A percentile compares a stretch with the other conserved stretches of the same genome.
phyloP scores from a whole-genome alignment of 2,329 filamentous ascomycete genomes.

The Sporothrix euskadiensis region DNA sequence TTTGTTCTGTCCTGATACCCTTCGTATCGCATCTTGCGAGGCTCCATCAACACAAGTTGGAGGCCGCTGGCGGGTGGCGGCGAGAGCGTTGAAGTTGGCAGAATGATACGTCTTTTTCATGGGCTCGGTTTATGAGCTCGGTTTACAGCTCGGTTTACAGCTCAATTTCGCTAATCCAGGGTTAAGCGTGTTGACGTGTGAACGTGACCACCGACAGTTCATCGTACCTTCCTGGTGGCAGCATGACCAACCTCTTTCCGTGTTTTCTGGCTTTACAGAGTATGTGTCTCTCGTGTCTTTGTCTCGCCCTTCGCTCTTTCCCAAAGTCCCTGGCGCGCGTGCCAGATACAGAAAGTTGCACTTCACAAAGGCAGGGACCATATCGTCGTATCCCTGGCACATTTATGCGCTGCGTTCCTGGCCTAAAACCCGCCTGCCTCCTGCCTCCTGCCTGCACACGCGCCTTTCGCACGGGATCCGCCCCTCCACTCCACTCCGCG shows the following conservation, averaged over 20 bases:
- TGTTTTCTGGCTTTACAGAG: background rate
- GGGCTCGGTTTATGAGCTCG: background rate
- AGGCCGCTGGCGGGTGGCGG: slow-evolving; percentile 4
- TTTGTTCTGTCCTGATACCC: background rate
- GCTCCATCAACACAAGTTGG: slow-evolving; percentile 12
- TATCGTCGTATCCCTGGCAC: slow-evolving; percentile 16
- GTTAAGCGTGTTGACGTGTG: background rate
- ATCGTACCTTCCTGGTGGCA: background rate
- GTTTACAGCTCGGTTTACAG: too few species aligned
- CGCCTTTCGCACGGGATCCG: slow-evolving; percentile 19
- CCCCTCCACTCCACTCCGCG: slow-evolving; percentile 26
- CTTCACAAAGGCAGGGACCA: background rate
- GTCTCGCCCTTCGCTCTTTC: background rate
- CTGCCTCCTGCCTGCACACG: background rate
- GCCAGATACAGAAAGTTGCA: background rate
- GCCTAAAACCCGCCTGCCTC: background rate
- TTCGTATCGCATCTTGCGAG: background rate
- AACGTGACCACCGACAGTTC: background rate
- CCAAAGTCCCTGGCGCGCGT: background rate
- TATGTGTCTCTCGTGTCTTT: background rate
- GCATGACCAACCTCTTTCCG: background rate
- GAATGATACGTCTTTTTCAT: background rate
- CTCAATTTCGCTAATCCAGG: background rate
- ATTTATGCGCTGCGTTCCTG: slow-evolving; percentile 20
- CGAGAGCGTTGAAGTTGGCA: slow-evolving; percentile 11